phyloP scores from a whole-genome alignment of 768 basidiomycete species.

The Hemileccinum rubropunctum region DNA sequence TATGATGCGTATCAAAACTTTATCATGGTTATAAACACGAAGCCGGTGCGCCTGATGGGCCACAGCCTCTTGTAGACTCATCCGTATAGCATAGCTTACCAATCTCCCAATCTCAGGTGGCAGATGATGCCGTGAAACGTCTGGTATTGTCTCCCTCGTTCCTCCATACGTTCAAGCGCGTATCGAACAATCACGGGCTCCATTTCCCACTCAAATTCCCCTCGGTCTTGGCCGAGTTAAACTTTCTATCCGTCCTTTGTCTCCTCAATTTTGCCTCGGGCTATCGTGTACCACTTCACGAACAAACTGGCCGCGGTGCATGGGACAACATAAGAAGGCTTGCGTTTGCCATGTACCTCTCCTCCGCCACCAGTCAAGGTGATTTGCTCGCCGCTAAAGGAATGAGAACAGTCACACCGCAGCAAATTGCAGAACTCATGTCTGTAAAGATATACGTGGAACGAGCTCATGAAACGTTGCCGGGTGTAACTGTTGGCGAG shows the following conservation, averaged over 20 bases:
- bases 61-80: background rate
- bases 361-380: conserved; percentile 50
- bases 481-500: conserved; percentile 71
- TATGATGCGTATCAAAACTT: conserved; percentile 2
- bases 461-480: conserved; percentile 62
- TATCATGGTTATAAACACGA: background rate
- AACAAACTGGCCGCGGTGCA: conserved; percentile 72
- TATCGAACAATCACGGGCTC: conserved; percentile 66
- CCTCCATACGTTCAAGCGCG: conserved; percentile 55
- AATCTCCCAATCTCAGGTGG: conserved; percentile 44
- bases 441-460: conserved; percentile 69
- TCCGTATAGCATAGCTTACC: conserved; percentile 7
- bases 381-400: conserved; percentile 68
- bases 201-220: conserved; percentile 78
- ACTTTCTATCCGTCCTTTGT: conserved; percentile 73
- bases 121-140: conserved; percentile 52
- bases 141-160: conserved; percentile 67
- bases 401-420: conserved; percentile 50
- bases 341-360: conserved; percentile 68
- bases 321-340: conserved; percentile 82
- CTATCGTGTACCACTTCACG: conserved; percentile 72
- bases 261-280: conserved; percentile 84
- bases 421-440: conserved; percentile 72
- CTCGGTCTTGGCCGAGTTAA: conserved; percentile 70
- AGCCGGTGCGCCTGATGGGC: background rate